These are phyloP conservation scores for Cytospora leucostoma DNA, from an alignment of 2,329 filamentous ascomycete species.

Conservation along the genomic window DNA sequence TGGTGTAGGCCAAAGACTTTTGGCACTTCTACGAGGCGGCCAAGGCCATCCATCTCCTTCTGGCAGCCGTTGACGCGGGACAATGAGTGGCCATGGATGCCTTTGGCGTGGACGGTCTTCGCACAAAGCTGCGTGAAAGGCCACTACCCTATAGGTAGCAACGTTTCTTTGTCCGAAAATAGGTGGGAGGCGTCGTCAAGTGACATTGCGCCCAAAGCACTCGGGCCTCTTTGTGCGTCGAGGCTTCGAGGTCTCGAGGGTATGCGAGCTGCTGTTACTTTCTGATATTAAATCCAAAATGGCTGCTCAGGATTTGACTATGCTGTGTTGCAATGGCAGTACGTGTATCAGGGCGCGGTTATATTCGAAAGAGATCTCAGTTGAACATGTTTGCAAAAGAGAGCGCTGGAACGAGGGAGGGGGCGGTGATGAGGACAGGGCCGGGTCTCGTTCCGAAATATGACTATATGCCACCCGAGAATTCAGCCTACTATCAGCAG, in stretches of 20 bases:
- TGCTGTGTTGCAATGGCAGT: neutral
- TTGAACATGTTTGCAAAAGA: conserved; percentile 7
- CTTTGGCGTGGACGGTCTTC: neutral
- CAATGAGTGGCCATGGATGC: neutral
- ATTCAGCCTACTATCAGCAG: conserved; percentile 16
- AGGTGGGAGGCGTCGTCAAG: neutral
- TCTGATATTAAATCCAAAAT: neutral
- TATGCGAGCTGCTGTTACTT: neutral
- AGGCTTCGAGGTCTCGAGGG: neutral
- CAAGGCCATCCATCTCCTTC: neutral
- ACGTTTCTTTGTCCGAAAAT: neutral
- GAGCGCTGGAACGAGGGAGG: neutral
- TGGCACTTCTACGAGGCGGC: neutral
- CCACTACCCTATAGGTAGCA: neutral
- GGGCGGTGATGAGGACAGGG: neutral
- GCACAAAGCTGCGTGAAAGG: neutral
- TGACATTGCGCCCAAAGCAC: neutral
- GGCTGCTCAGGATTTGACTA: neutral
- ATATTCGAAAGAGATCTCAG: neutral
- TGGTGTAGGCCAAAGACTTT: neutral
- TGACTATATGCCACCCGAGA: conserved; percentile 7
- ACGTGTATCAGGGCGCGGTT: neutral
- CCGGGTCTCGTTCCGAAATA: neutral
- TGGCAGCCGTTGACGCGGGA: neutral
- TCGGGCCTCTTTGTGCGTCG: neutral